Conservation (phyloP, 2,329 filamentous ascomycete genomes). For the Penicillium sp. region DNA sequence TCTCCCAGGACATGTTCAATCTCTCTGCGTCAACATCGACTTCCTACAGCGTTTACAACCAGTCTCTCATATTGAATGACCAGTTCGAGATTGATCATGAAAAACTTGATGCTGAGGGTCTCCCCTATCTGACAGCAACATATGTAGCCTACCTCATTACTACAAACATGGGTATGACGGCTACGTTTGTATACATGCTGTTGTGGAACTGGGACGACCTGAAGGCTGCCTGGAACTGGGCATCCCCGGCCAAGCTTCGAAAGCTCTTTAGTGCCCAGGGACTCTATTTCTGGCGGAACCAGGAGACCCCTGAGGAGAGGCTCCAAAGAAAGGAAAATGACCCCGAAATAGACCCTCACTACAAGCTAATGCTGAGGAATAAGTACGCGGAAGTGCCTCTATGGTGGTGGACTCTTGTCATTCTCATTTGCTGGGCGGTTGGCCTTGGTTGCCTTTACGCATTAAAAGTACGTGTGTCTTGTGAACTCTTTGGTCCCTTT, state of each 20-base stretch:
- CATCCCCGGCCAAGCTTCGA: constrained; percentile 8
- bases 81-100: constrained; percentile 37
- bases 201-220: constrained; percentile 40
- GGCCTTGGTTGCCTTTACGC: constrained; percentile 39
- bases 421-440: constrained; percentile 32
- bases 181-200: constrained; percentile 44
- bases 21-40: constrained; percentile 33
- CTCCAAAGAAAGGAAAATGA: constrained; percentile 10
- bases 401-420: constrained; percentile 40
- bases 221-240: constrained; percentile 31
- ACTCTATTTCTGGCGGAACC: constrained; percentile 13
- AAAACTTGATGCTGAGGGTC: constrained; percentile 32
- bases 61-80: constrained; percentile 39
- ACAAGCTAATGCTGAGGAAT: constrained; percentile 34
- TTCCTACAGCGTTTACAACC: constrained; percentile 39
- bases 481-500: background rate
- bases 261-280: constrained; percentile 8
- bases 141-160: constrained; percentile 41
- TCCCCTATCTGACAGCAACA: constrained; percentile 42
- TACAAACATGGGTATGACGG: constrained; percentile 46
- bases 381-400: constrained; percentile 40
- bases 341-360: constrained; percentile 37
- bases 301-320: constrained; percentile 11
- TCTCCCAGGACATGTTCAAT: constrained; percentile 41
- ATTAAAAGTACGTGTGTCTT: constrained; percentile 14